Evolutionary conservation across 2,329 filamentous ascomycete genomes (phyloP), one percentile per base, ranked within the genome.

Genomic region (Sporothrix protearum): DNA sequence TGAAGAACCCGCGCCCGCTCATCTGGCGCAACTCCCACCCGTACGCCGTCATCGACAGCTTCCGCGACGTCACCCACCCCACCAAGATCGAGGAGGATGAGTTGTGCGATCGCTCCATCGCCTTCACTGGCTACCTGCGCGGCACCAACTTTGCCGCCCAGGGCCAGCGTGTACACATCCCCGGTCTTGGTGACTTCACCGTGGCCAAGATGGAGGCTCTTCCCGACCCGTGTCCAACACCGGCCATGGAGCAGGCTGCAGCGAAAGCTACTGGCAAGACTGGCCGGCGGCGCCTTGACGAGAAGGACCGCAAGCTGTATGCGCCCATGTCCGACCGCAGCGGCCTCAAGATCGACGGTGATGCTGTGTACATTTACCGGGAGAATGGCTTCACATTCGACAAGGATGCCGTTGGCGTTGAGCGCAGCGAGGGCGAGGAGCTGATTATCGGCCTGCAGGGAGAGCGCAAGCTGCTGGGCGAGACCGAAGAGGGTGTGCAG

Each of bases 251-350:
- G 77, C 92, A 96, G 80, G 93, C 92, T 7, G 83, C 94, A 53
- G 92, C 93, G 51, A 97, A 97, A 79, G 88, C 89, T 1, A 90
- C 90, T 0, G 95, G 95, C 2, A 97, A 97, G 80, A 90, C 90
- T 45, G 74, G 71, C 53, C 86, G 94, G 74, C 89, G 91, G 77
- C 87, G 94, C 71, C 83, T 99, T 16, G 96, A 96, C 42, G 96
- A 99, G 79, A 99, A 98, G 82, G 95, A 99, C 79, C 97, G 97
- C 82, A 89, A 96, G 76, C 83, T 99, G 5, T 96, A 97, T 80
- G 96, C 96, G 2, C 96, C 96, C 45, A 98, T 99, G 95, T 97
- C 94, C 33, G 96, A 99, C 81, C 94, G 97, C 45, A 96, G 94
- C 75, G 96, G 96, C 77, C 88, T 99, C 14, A 90, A 98, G 78